A percentile compares a stretch with the other conserved stretches of the same genome.
Conservation (phyloP, 2,329 filamentous ascomycete genomes). For the Huntiella moniliformis region DNA sequence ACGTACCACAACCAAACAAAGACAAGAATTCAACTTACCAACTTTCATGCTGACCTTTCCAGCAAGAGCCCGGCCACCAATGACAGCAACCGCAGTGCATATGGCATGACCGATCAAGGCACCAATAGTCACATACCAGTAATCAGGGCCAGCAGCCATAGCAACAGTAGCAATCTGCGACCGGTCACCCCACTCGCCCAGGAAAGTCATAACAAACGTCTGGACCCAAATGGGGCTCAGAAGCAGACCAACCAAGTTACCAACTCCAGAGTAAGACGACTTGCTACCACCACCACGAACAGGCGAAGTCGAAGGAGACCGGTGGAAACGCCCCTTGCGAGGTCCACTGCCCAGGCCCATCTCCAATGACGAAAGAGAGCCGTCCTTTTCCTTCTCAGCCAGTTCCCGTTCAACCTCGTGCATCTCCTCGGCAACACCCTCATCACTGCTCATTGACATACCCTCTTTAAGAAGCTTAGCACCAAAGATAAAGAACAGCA, state of each 20-base stretch:
- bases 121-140: conserved; percentile 94
- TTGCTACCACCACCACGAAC: conserved; percentile 25
- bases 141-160: conserved; percentile 95
- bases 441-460: conserved; percentile 69
- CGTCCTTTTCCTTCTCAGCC: conserved; percentile 76
- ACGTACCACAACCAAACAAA: neutral
- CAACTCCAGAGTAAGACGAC: conserved; percentile 41
- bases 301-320: conserved; percentile 46
- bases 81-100: conserved; percentile 79
- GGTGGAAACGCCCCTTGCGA: conserved; percentile 55
- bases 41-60: conserved; percentile 88
- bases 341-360: conserved; percentile 59
- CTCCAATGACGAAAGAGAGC: conserved; percentile 50
- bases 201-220: conserved; percentile 96
- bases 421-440: conserved; percentile 93
- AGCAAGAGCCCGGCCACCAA: conserved; percentile 82
- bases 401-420: conserved; percentile 88
- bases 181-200: conserved; percentile 94
- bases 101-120: conserved; percentile 71
- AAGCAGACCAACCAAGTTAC: conserved; percentile 72
- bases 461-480: conserved; percentile 70
- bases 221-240: conserved; percentile 96
- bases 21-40: conserved; percentile 43
- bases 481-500: conserved; percentile 79
- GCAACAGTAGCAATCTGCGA: conserved; percentile 97